phyloP scores from a whole-genome alignment of 768 basidiomycete genomes.

The Panellus pusillus region DNA sequence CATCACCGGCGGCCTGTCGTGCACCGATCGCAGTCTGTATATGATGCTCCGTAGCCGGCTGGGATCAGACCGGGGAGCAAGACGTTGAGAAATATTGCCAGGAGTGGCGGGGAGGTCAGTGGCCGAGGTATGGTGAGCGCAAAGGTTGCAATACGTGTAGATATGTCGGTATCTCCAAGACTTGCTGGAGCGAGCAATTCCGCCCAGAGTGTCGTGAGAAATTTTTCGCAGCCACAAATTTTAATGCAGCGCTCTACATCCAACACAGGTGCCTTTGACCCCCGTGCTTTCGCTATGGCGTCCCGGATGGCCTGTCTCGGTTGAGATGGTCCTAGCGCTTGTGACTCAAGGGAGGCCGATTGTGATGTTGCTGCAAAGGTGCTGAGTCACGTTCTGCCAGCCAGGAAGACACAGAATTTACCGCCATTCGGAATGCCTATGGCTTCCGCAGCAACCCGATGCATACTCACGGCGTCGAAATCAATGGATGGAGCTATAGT shows the following conservation, averaged over 20 bases:
- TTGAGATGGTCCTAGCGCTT: slow-evolving; percentile 49
- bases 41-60: slow-evolving; percentile 13
- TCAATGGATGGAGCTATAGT: background rate
- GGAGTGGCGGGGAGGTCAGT: slow-evolving; percentile 53
- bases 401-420: slow-evolving; percentile 25
- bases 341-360: slow-evolving; percentile 19
- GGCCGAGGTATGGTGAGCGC: slow-evolving; percentile 63
- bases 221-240: slow-evolving; percentile 54
- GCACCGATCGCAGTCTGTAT: slow-evolving; percentile 2
- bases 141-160: slow-evolving; percentile 66
- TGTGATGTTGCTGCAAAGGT: slow-evolving; percentile 12
- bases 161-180: slow-evolving; percentile 60
- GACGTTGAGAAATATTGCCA: slow-evolving; percentile 72
- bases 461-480: slow-evolving; percentile 11
- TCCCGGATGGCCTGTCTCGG: slow-evolving; percentile 56
- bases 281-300: slow-evolving; percentile 56
- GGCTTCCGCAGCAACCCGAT: slow-evolving; percentile 27
- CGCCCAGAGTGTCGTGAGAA: slow-evolving; percentile 68
- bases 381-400: slow-evolving; percentile 12
- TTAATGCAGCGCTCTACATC: slow-evolving; percentile 70
- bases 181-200: slow-evolving; percentile 56
- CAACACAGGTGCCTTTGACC: slow-evolving; percentile 62
- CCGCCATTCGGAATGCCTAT: slow-evolving; percentile 39
- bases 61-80: slow-evolving; percentile 61
- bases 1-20: slow-evolving; percentile 15